Evolutionary conservation across 768 basidiomycete species (phyloP).

Genomic region (Tricholomella constricta): DNA sequence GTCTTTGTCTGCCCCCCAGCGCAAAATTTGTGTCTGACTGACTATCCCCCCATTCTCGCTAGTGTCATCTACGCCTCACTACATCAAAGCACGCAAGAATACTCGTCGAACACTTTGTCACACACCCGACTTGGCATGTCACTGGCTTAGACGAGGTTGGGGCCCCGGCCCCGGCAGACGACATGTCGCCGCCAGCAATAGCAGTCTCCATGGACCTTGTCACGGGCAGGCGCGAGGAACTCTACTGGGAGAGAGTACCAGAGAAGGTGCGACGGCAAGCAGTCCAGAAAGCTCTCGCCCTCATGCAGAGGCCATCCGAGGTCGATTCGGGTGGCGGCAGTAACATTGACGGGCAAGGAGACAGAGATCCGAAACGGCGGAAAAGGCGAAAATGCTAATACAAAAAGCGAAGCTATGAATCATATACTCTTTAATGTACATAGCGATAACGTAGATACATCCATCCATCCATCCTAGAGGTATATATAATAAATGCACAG

Average conservation of each 20-base stretch:
- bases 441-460: not conserved
- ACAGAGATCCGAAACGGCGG: constrained; percentile 6
- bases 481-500: not conserved
- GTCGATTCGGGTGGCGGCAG: not conserved
- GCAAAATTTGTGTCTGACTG: not conserved
- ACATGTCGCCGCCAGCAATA: not conserved
- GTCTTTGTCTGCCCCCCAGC: not conserved
- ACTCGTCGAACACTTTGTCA: constrained; percentile 48
- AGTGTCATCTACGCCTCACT: constrained; percentile 78
- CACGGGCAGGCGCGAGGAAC: constrained; percentile 59
- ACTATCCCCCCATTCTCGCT: too few species aligned
- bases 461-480: not conserved
- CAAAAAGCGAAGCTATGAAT: too few species aligned
- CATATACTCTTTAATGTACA: not conserved
- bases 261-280: constrained; percentile 68
- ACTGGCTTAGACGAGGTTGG: constrained; percentile 61
- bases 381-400: constrained; percentile 14
- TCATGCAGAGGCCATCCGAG: not conserved
- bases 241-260: constrained; percentile 84
- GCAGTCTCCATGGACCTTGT: constrained; percentile 57
- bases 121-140: constrained; percentile 40
- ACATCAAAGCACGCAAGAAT: constrained; percentile 46
- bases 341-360: not conserved
- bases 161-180: constrained; percentile 13
- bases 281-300: constrained; percentile 20